Base-by-base conservation (phyloP, 1,284 basidiomycete species). In the Ganoderma multipileum region DNA sequence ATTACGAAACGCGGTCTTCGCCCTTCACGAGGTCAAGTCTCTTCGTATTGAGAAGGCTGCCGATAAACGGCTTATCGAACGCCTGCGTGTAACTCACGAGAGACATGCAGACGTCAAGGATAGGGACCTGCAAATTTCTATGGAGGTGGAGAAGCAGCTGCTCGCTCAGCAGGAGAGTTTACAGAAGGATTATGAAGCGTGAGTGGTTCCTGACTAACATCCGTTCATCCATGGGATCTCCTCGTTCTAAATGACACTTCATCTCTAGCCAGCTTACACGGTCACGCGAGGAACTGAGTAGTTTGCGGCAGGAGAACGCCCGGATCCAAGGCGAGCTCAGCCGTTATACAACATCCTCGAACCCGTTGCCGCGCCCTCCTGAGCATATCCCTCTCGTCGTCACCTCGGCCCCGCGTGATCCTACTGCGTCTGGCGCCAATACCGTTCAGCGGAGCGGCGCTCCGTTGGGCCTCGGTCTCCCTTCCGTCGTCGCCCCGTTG, bases 91-190 rank as follows among this genome's bases (percentile, higher is more conserved):
- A 26, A 75, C 76, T 42, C 78, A 77, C 54, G 73, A 76, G 39
- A 79, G 79, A 41, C 76, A 76, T 61, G 75, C 78, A 47, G 77
- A 77, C 26, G 75, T 74, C 18, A 79, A 78, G 44, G 75, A 83
- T 23, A 76, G 80, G 59, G 81, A 83, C 33, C 69, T 76, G 39
- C 72, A 78, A 54, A 78, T 77, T 6, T 77, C 81, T 14, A 79
- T 76, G 16, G 72, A 76, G 8, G 77, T 83, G 26, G 82, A 83
- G 68, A 74, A 77, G 41, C 79, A 78, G 33, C 36, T 72, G 41
- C 23, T 72, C n/a, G 33, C 60, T 44, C 44, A 65, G 42, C 41
- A 61, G 38, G 71, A 75, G 8, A 75, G 76, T 61, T 75, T 81
- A 6, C 76, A 79, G 67, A 71, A 67, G 8, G 66, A 75, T 58